Percentiles rank a stretch among this genome's conserved stretches.
Evolutionary conservation across 306 rosid genomes (phyloP).

Genomic region (Cucurbita ficifolia): DNA sequence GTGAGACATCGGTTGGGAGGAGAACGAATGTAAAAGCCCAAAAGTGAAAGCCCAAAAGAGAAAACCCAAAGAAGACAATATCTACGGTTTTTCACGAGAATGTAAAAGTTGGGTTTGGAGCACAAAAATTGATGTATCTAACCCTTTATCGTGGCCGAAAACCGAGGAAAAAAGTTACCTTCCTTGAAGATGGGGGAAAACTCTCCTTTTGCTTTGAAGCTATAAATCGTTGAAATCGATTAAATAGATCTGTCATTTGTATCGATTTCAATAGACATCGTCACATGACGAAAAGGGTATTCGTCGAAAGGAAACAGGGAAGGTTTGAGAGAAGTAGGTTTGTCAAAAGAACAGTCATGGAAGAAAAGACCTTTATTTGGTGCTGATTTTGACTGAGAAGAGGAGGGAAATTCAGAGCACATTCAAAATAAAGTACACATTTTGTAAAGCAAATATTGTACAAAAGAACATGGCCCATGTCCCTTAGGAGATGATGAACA

Average conservation of each 20-base stretch:
- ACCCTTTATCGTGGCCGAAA: not conserved
- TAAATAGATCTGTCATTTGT: not conserved
- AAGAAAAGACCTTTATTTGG: not conserved
- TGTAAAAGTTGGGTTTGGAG: no score
- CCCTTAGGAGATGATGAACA: not conserved
- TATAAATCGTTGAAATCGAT: not conserved
- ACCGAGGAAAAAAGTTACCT: not conserved
- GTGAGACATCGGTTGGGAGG: no score
- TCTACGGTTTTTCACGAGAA: no score
- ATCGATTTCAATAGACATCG: not conserved
- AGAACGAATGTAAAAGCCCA: no score
- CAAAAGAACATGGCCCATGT: slow-evolving; percentile 4
- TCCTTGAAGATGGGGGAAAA: not conserved
- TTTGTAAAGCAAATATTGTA: not conserved
- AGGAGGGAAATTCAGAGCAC: not conserved
- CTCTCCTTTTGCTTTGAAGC: not conserved
- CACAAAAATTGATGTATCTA: not conserved
- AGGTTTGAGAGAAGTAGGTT: not conserved
- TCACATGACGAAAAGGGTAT: not conserved
- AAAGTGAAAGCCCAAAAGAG: no score
- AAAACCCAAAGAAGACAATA: no score
- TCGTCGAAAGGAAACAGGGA: not conserved
- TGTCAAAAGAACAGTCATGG: slow-evolving; percentile 4
- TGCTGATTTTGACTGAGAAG: not conserved
- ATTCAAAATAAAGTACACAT: not conserved